A percentile compares a stretch with the other conserved stretches of the same genome.
These are phyloP conservation scores for Lagenidium giganteum DNA, from an alignment of 352 stramenopile species.

Conservation along the genomic window DNA sequence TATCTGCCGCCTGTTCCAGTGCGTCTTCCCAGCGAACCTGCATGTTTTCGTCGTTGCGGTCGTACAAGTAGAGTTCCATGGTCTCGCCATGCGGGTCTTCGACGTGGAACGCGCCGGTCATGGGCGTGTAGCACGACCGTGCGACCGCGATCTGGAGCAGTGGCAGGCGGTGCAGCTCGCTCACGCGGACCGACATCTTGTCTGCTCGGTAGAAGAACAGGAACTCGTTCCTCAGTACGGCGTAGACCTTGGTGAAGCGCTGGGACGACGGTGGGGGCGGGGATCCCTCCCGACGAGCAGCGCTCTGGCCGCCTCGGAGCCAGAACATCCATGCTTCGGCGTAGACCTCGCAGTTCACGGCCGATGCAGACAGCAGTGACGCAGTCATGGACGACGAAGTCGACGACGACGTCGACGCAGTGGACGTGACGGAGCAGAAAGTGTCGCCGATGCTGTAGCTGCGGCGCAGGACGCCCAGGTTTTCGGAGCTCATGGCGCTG, in stretches of 20 bases:
- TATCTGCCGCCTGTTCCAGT: constrained; percentile 47
- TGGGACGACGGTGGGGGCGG: constrained; percentile 6
- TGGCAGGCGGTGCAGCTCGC: constrained; percentile 13
- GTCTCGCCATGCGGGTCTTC: constrained; percentile 27
- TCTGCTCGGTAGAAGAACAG: constrained; percentile 31
- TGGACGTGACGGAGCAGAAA: no score
- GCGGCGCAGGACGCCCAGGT: no score
- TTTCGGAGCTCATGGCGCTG: no score
- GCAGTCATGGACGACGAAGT: no score
- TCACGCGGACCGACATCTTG: constrained; percentile 10
- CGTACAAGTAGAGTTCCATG: constrained; percentile 39
- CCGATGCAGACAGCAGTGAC: no score
- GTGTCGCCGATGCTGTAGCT: no score
- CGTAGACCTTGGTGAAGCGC: constrained; percentile 35
- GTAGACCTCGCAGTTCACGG: no score
- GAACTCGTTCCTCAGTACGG: constrained; percentile 38
- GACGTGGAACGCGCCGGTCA: constrained; percentile 25
- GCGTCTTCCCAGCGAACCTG: constrained; percentile 33
- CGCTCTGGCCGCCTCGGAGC: constrained; percentile 16
- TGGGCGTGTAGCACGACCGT: constrained; percentile 7
- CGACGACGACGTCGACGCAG: no score
- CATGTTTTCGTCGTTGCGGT: constrained; percentile 26
- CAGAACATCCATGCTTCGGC: constrained; percentile 49
- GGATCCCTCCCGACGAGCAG: constrained; percentile 3
- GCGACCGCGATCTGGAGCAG: constrained; percentile 41